Evolutionary conservation across 495 filamentous ascomycete species (phyloP), one percentile per base, ranked within the genome.

Genomic region (Cercophora sp.): DNA sequence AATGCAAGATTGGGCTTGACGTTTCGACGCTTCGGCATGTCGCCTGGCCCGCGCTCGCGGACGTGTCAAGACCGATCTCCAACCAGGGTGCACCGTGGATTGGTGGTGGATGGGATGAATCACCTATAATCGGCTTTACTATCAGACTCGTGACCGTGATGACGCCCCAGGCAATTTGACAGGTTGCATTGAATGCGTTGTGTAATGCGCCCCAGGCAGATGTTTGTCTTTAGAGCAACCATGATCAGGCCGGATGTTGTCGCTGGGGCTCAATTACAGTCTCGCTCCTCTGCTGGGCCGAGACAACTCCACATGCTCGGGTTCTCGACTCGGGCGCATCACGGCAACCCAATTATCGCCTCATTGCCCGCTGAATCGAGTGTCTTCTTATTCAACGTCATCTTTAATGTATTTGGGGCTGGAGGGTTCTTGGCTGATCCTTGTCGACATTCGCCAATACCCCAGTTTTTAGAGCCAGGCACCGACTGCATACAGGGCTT

Each of bases 1-100:
- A 51, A 51, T 51, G 48, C 48, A 25, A 51, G 29, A 51, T 51
- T 42, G 48, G 48, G 35, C 48, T 29, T 20, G 48, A 51, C 48
- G 48, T 51, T 51, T 51, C 36, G 48, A 51, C 22, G 20, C 20
- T 42, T 31, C 48, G 34, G 35, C 34, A 24, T 40, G 35, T 25
- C 48, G 48, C 35, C 23, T 25, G 9, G 16, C 22, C 8, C 19
- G 18, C 32, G 18, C 29, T 8, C 29, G 45, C 23, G 48, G 48
- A 41, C 36, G 48, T 51, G 48, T 51, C 48, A 51, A 41, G 22
- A 34, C 24, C 11, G 48, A 51, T 51, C 36, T 29, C 36, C 48
- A 51, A 31, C 48, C 48, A 42, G 48, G 48, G 42, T 51, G 23
- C 9, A n/a, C n/a, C 2, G 35, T 32, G 29, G 29, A 6, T 6